Evolutionary conservation across 805 yeast genomes (phyloP).

Genomic region (Ogataea sp.): DNA sequence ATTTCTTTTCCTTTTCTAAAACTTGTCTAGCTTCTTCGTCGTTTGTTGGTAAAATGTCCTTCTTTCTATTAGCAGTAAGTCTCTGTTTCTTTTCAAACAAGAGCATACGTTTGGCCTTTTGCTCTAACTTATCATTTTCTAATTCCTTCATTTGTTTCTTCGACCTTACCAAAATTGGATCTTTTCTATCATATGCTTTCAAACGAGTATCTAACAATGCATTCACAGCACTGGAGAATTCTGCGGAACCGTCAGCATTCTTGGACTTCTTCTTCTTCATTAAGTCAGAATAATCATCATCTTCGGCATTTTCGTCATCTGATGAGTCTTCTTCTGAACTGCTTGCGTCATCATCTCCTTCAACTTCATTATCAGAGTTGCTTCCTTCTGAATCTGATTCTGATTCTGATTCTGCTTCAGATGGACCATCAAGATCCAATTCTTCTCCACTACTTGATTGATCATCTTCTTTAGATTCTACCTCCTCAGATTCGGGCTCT

Average conservation of each 20-base stretch:
- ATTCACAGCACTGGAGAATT: constrained; percentile 74
- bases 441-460: constrained; percentile 11
- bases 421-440: constrained; percentile 11
- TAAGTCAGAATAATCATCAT: constrained; percentile 13
- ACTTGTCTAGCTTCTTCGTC: constrained; percentile 49
- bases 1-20: constrained; percentile 57
- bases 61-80: constrained; percentile 60
- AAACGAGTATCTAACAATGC: constrained; percentile 79
- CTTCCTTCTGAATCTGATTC: constrained; percentile 8
- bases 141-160: constrained; percentile 63
- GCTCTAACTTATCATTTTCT: constrained; percentile 75
- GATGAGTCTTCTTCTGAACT: neutral
- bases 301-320: constrained; percentile 6
- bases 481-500: constrained; percentile 6
- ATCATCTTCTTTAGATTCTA: constrained; percentile 20
- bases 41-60: constrained; percentile 56
- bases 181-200: constrained; percentile 82
- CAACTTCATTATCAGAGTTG: neutral
- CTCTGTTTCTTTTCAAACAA: constrained; percentile 62
- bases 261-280: constrained; percentile 42
- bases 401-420: constrained; percentile 13
- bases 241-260: constrained; percentile 61
- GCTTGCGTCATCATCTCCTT: neutral
- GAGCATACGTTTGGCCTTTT: constrained; percentile 68
- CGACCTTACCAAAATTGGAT: constrained; percentile 83